These are phyloP conservation scores for Xylaria sp. DNA, from an alignment of 2,329 filamentous ascomycete genomes.

Conservation along the genomic window DNA sequence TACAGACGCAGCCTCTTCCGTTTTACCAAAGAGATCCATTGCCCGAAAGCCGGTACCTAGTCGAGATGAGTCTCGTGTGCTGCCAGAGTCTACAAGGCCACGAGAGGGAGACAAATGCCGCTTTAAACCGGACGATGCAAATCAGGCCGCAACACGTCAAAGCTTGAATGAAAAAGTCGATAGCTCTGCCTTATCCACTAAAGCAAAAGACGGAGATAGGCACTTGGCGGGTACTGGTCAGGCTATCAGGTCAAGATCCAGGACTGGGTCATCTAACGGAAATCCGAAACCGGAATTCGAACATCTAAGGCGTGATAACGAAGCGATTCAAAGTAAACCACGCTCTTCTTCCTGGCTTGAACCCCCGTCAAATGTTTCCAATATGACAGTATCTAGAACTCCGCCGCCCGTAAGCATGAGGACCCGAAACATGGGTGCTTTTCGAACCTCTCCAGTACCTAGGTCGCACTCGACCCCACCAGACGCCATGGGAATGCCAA, in stretches of 20 bases:
- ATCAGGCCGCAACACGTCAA: background rate
- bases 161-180: background rate
- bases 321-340: slow-evolving; percentile 4
- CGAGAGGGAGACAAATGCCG: slow-evolving; percentile 2
- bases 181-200: slow-evolving; percentile 8
- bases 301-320: slow-evolving; percentile 13
- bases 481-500: slow-evolving; percentile 15
- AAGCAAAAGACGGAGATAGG: slow-evolving; percentile 15
- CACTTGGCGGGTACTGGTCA: slow-evolving; percentile 9
- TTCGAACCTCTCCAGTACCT: slow-evolving; percentile 40
- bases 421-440: slow-evolving; percentile 41
- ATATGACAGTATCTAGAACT: slow-evolving; percentile 37
- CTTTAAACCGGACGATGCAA: background rate
- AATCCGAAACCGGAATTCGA: slow-evolving; percentile 24
- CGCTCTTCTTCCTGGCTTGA: slow-evolving; percentile 17
- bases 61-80: slow-evolving; percentile 5
- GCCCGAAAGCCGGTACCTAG: slow-evolving; percentile 37
- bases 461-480: slow-evolving; percentile 43
- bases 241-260: slow-evolving; percentile 31
- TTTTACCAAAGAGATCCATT: slow-evolving; percentile 36
- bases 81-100: background rate
- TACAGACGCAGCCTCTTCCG: slow-evolving; percentile 33
- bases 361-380: slow-evolving; percentile 9
- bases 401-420: slow-evolving; percentile 48
- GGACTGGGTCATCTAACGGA: slow-evolving; percentile 36